Evolutionary conservation across 306 rosid species (phyloP).

Genomic region (Cercis canadensis): DNA sequence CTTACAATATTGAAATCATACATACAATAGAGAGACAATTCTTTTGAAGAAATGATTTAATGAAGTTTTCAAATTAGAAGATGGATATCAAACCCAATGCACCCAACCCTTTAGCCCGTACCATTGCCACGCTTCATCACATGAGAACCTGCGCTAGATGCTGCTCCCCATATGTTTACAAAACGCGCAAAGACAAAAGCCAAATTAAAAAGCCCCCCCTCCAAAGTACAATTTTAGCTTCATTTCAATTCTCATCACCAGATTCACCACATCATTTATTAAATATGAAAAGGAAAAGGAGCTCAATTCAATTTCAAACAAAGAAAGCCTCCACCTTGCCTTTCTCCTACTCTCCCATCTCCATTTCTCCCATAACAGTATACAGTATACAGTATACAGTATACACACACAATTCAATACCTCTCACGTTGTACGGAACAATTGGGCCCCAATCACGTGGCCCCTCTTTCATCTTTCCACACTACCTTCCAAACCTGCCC

Average conservation of each 20-base stretch:
- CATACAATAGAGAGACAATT: too few species aligned
- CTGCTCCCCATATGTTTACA: conserved; percentile 47
- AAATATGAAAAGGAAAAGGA: too few species aligned
- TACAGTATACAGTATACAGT: too few species aligned
- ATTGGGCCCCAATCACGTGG: conserved; percentile 41
- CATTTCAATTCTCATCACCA: conserved; percentile 10
- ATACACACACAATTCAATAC: neutral
- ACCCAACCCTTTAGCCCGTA: conserved; percentile 25
- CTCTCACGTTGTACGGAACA: conserved; percentile 38
- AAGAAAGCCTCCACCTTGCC: too few species aligned
- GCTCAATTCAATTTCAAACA: too few species aligned
- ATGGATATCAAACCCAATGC: too few species aligned
- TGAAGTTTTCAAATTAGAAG: conserved; percentile 16
- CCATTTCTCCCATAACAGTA: too few species aligned
- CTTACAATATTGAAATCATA: too few species aligned
- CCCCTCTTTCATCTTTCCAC: conserved; percentile 27
- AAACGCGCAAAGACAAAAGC: conserved; percentile 37
- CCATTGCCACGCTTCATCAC: conserved; percentile 34
- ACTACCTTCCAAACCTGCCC: conserved; percentile 32
- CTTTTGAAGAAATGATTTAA: neutral
- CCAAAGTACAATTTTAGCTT: conserved; percentile 16
- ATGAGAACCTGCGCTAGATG: conserved; percentile 28
- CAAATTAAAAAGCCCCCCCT: too few species aligned
- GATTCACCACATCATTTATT: too few species aligned
- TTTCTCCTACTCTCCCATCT: too few species aligned